Base-by-base conservation (phyloP, 805 yeast genomes). In the Barnettozyma botsteinii region DNA sequence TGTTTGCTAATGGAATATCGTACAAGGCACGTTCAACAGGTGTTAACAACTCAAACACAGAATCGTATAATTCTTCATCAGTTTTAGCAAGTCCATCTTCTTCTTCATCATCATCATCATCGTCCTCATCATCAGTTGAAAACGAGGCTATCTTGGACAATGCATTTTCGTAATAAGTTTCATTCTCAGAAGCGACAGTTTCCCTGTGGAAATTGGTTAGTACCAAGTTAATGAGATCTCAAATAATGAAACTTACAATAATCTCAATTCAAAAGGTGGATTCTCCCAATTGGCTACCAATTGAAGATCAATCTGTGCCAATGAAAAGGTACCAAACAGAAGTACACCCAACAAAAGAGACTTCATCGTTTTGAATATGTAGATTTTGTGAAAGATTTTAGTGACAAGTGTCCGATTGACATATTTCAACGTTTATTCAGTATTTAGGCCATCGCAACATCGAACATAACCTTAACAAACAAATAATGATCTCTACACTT, bases 1-100 rank as follows among this genome's bases (percentile, higher is more conserved):
- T 59, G 40, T 53, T 57, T 11, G 62, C 61, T 33, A 60, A 40
- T n/a, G 56, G 49, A 11, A 51, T 47, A 18, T 53, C 52, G 30
- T 42, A 53, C 19, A 54, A 40, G 4, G 53, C 26, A 10, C 45
- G 40, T 27, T 56, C 60, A 3, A 15, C 20, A 10, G 49, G 43
- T 2, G 50, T 43, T 34, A 56, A 40, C 2, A 37, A 26, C 13
- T 38, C 43, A 23, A 53, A 50, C 1, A 51, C 49, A 3, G 42
- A 25, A 1, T 43, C 21, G 27, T 49, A 51, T 10, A 56, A 33
- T 7, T 48, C 50, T 32, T 54, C 39, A 31, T 56, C 57, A 4
- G 45, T 40, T 8, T 19, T 12, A 5, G 14, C 31, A 4, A 23
- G 22, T 10, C n/a, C 13, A 4, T 12, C 30, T 2, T 30, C 33